phyloP scores from a whole-genome alignment of 345 rosid species.

The Erodium maritimum region DNA sequence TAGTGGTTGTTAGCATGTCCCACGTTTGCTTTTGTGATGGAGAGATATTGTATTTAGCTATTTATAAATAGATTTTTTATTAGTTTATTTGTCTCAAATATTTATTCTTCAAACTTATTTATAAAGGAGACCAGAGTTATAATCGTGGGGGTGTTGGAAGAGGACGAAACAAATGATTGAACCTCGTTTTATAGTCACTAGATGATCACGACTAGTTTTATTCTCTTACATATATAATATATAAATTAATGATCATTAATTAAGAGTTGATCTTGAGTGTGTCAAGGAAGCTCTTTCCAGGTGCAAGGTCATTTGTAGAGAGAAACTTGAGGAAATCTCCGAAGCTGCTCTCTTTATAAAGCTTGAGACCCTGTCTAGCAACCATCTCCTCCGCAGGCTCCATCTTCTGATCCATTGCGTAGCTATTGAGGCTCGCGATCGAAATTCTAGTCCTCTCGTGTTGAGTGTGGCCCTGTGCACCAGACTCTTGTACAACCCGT shows the following conservation, averaged over 20 bases:
- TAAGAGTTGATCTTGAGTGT: conserved; percentile 19
- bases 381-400: conserved; percentile 33
- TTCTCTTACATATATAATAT: no score
- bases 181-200: no score
- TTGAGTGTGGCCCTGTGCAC: conserved; percentile 34
- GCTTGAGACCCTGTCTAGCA: conserved; percentile 26
- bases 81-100: no score
- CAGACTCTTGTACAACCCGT: conserved; percentile 44
- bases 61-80: no score
- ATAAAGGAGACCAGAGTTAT: no score
- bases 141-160: no score
- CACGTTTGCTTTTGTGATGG: no score
- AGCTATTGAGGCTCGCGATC: conserved; percentile 40
- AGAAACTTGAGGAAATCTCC: conserved; percentile 45
- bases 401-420: conserved; percentile 46
- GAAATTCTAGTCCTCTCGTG: conserved; percentile 29
- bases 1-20: no score
- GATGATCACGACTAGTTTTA: no score
- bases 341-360: conserved; percentile 40
- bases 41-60: no score
- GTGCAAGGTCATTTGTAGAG: conserved; percentile 26
- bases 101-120: no score
- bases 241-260: not conserved
- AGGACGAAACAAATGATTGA: no score
- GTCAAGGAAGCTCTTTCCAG: conserved; percentile 31